Evolutionary conservation across 2,329 filamentous ascomycete genomes (phyloP).

Genomic region (Colletotrichum sidae): DNA sequence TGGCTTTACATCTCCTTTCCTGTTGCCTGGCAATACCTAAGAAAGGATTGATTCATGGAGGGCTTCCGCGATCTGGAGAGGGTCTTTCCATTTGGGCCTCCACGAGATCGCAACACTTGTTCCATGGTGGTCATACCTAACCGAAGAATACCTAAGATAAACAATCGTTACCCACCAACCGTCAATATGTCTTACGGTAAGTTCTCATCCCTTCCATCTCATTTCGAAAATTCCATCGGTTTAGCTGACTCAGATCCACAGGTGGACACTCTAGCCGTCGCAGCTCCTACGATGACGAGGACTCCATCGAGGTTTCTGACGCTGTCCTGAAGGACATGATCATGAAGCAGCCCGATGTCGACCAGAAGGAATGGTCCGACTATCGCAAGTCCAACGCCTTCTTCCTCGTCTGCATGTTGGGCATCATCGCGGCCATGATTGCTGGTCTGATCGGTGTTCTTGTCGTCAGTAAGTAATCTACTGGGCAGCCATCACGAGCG

Average conservation of each 20-base stretch:
- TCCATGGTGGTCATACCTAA: too few species aligned
- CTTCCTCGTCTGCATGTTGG: conserved; percentile 3
- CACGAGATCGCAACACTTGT: too few species aligned
- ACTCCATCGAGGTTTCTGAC: not conserved
- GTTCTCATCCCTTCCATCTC: not conserved
- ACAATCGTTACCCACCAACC: conserved; percentile 9
- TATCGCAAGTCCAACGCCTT: conserved; percentile 33
- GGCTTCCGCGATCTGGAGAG: too few species aligned
- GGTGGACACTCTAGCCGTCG: too few species aligned
- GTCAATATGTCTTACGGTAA: conserved; percentile 18
- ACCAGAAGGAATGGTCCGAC: conserved; percentile 23
- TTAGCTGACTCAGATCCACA: too few species aligned
- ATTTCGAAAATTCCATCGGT: too few species aligned
- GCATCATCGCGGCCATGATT: not conserved
- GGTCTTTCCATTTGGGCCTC: too few species aligned
- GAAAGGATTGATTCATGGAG: too few species aligned
- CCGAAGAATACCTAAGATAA: not conserved
- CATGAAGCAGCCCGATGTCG: conserved; percentile 18
- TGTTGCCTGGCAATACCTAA: too few species aligned
- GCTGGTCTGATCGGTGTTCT: conserved; percentile 9
- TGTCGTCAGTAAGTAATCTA: conserved; percentile 6
- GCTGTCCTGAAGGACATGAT: conserved; percentile 6
- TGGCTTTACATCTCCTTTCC: too few species aligned
- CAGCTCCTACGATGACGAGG: conserved; percentile 12
- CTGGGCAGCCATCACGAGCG: too few species aligned